Evolutionary conservation across 2,329 filamentous ascomycete species (phyloP), one percentile per base, ranked within the genome.

Genomic region (Colletotrichum somersetense): DNA sequence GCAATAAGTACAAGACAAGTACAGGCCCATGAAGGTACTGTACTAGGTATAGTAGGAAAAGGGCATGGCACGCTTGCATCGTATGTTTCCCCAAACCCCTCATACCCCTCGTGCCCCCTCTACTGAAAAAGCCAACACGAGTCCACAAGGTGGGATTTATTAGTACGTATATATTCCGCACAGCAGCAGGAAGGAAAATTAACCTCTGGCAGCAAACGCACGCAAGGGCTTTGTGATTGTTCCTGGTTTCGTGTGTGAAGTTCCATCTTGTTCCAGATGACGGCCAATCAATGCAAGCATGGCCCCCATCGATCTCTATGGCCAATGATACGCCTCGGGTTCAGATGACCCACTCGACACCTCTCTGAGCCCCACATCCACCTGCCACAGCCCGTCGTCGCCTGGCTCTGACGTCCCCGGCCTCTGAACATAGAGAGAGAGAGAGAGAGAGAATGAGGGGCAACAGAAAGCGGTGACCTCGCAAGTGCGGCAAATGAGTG

Each of bases 201-300:
- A 52, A 52, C 23, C 23, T 33, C 35, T 59, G 63, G 20, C n/a
- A 18, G 26, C 35, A 44, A 42, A 52, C 46, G 53, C 62, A 59
- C 20, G 23, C 16, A 46, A 61, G 62, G 62, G 55, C 44, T 70
- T 66, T 66, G 62, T 38, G 42, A 59, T 66, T 44, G 67, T 67
- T 48, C 62, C 66, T 72, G 70, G 70, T 72, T 72, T 72, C 66
- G 70, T 72, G 70, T 72, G 59, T 71, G 70, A 65, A 71, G 67
- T 70, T 72, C 66, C 66, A 62, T 71, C 65, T 46, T 71, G 70
- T 71, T 72, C 70, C 70, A 72, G 70, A 71, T 72, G 66, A 11
- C 48, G 61, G 55, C 70, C 70, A 72, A 72, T 71, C 70, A 71
- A 71, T 66, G 70, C 70, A 35, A 42, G 33, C 38, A 46, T 18